Evolutionary conservation across 768 basidiomycete species (phyloP), one percentile per base, ranked within the genome.

Genomic region (Hydnomerulius pinastri): DNA sequence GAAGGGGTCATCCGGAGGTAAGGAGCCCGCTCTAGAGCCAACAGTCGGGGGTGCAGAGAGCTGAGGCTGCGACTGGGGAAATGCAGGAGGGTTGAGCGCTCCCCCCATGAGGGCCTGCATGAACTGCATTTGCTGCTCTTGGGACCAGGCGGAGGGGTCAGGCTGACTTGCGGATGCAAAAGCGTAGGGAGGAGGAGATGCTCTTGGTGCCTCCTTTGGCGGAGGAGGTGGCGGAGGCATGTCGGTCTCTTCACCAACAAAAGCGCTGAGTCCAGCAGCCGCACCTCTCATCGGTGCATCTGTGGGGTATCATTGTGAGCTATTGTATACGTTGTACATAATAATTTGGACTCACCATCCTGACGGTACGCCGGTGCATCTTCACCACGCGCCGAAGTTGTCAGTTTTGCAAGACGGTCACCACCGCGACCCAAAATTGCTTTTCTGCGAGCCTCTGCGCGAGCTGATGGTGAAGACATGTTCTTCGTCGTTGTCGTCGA

Each of bases 371-470:
- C 73, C 4, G 81, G 72, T 8, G 77, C 81, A 49, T 90, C 86
- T 43, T 87, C 87, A 33, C 82, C 81, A 18, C 90, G 79, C 29
- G 86, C 79, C 3, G 85, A 85, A 3, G 85, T 86, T 4, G 90
- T 90, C 37, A 92, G 78, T 61, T 84, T 90, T 25, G 87, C 84
- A 36, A 92, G 81, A 47, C 90, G 80, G 73, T 90, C 87, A 24
- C 73, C 74, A 12, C 87, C 83, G 46, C 87, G 76, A 55, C 75
- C 76, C 18, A 91, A 79, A 50, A 92, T 91, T 29, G 90, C 90
- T 69, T 80, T 86, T 61, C 83, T 73, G 37, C 90, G 78, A 9
- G 90, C 90, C 69, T 89, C 88, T 67, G 88, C 87, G 59, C 85
- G 82, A 51, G 83, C 80, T 70, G 85, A 71, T 46, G 85, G 76